Evolutionary conservation across 2,329 filamentous ascomycete genomes (phyloP), one percentile per base, ranked within the genome.

Genomic region (Erysiphe pulchra): DNA sequence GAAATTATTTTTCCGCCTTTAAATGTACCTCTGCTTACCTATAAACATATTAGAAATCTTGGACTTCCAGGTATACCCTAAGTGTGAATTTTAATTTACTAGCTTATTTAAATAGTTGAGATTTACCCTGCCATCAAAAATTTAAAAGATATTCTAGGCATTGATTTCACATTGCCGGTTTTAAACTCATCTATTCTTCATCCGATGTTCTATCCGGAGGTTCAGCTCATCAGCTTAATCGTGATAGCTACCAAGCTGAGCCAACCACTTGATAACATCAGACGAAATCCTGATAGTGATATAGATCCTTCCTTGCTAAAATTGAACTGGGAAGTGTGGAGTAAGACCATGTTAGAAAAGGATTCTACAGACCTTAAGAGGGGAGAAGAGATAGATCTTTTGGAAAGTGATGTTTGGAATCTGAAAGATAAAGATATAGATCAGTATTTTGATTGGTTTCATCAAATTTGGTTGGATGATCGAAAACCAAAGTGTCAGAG

Each of bases 391-490:
- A 60, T 73, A 10, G 57, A 63, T n/a, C 58, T 79, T 18, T 69
- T 65, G 6, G 75, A 80, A 46, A 61, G 63, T 4, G 70, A 83
- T 52, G 68, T 82, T 9, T 66, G 76, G 37, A 58, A 62, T 1
- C 76, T 86, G 71, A 65, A 62, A 2, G 61, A 66, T 5, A 61
- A 67, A 18, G 68, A 79, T 50, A 62, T 87, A 34, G 80, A 86
- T 54, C 70, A 79, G 48, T 87, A 85, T 55, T 66, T 92, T 60
- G 73, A 83, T 59, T 90, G 80, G 75, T 86, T 80, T 56, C 75
- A 81, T 55, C 66, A 68, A 47, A 77, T 68, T 40, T 81, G 75
- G 65, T 59, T 73, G 41, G 63, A 66, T 49, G 64, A 69, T 47
- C 58, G 54, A 16, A 57, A 61, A 40, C 53, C 58, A 12, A 62